A percentile compares a stretch with the other conserved stretches of the same genome.
phyloP scores from a whole-genome alignment of 1,284 basidiomycete species.

The Fomitopsis pinicola region DNA sequence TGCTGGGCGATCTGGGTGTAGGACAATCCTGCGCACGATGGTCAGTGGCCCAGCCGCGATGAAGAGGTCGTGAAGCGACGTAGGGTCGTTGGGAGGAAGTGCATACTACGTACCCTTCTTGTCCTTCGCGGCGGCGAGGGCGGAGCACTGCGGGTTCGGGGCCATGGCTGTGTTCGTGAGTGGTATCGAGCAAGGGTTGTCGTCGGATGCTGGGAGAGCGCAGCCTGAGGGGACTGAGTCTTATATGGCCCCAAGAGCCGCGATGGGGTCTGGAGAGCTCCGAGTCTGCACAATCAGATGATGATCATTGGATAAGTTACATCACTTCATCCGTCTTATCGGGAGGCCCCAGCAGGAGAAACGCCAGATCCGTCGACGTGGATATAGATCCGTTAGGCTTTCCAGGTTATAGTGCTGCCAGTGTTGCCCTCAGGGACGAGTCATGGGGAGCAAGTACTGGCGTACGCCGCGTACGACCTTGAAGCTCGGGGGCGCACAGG shows the following conservation, averaged over 20 bases:
- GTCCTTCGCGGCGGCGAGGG: slow-evolving; percentile 48
- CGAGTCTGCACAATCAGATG: background rate
- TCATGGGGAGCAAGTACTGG: no score
- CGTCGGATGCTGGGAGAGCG: background rate
- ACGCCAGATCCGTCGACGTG: no score
- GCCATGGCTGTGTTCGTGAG: slow-evolving; percentile 25
- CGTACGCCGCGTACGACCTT: no score
- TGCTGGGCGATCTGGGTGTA: slow-evolving; percentile 44
- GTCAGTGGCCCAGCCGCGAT: background rate
- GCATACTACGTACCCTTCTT: slow-evolving; percentile 37
- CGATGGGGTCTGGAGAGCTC: no score
- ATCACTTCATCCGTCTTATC: background rate
- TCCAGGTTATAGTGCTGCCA: no score
- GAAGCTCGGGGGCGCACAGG: no score
- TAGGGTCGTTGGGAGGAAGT: background rate
- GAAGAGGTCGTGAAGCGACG: background rate
- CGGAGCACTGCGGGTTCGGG: slow-evolving; percentile 50
- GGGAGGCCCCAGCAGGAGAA: background rate
- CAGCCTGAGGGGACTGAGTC: background rate
- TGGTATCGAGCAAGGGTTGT: background rate
- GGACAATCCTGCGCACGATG: slow-evolving; percentile 35
- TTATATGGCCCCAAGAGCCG: background rate
- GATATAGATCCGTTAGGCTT: no score
- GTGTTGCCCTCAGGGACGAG: no score
- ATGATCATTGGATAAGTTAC: background rate